These are phyloP conservation scores for Trichoderma guizhouense DNA, from an alignment of 2,329 filamentous ascomycete species.

Conservation along the genomic window DNA sequence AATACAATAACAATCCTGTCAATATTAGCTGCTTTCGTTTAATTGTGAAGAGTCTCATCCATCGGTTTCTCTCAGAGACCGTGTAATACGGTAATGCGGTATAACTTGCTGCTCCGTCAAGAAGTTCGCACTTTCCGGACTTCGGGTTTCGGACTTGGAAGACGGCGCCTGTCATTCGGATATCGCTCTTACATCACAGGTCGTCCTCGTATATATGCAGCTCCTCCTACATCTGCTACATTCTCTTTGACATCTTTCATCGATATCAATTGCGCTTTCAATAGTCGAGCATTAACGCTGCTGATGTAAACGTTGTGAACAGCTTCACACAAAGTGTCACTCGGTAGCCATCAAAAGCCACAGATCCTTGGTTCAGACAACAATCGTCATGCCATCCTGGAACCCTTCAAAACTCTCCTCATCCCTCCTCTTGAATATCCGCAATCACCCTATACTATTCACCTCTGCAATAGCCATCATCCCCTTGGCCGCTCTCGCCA, in stretches of 20 bases:
- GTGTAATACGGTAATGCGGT: not conserved
- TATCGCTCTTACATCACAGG: not conserved
- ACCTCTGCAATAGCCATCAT: not conserved
- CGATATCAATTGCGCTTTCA: not conserved
- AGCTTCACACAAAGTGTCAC: not conserved
- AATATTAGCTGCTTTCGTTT: not conserved
- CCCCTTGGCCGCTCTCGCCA: conserved; percentile 23
- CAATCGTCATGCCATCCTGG: not conserved
- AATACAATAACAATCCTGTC: not conserved
- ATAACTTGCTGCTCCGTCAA: not conserved
- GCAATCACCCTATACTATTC: not conserved
- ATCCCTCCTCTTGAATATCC: not conserved
- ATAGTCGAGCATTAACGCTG: not conserved
- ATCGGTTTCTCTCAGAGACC: not conserved
- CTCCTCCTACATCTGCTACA: not conserved
- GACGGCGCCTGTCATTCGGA: not conserved
- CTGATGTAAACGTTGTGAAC: too few species aligned
- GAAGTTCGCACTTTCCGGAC: not conserved
- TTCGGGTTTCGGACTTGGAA: not conserved
- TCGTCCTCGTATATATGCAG: not conserved
- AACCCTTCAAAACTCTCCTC: not conserved
- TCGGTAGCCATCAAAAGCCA: not conserved
- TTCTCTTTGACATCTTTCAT: not conserved
- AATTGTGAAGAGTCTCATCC: not conserved
- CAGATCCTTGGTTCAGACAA: not conserved